Evolutionary conservation across 768 basidiomycete species (phyloP).

Genomic region (Exidia glandulosa): DNA sequence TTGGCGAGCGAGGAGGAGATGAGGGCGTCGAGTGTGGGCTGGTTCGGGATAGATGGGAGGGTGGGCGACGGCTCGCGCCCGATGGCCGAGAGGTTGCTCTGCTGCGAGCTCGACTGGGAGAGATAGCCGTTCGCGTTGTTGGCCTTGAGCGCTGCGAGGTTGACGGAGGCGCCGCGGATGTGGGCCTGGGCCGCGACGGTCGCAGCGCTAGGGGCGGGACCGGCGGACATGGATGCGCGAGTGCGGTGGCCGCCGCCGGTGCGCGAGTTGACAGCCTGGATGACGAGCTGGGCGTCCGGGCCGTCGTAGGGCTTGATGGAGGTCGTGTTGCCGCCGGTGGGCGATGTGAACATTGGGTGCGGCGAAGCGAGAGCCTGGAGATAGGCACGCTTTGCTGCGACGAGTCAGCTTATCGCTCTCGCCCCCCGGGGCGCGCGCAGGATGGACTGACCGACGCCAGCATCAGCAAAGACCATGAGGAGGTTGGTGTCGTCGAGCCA

Average conservation of each 20-base stretch:
- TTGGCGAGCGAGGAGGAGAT: constrained; percentile 63
- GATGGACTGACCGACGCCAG: constrained; percentile 64
- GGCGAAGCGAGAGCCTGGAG: constrained; percentile 79
- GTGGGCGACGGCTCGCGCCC: constrained; percentile 70
- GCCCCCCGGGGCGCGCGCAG: constrained; percentile 5
- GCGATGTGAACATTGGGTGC: constrained; percentile 54
- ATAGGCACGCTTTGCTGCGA: constrained; percentile 87
- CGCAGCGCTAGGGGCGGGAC: constrained; percentile 21
- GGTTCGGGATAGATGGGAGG: constrained; percentile 66
- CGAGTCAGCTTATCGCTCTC: not conserved
- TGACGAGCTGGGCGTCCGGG: constrained; percentile 79
- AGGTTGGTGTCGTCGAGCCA: constrained; percentile 97
- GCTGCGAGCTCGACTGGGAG: constrained; percentile 1
- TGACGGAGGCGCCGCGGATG: constrained; percentile 13
- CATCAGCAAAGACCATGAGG: constrained; percentile 87
- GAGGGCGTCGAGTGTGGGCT: constrained; percentile 75
- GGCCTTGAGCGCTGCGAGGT: not conserved
- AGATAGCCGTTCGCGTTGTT: not conserved
- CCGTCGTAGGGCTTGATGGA: constrained; percentile 88
- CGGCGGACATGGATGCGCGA: constrained; percentile 35
- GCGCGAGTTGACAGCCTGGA: constrained; percentile 72
- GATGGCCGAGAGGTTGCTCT: constrained; percentile 7
- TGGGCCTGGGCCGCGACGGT: constrained; percentile 21
- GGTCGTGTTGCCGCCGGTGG: constrained; percentile 39
- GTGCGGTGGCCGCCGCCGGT: constrained; percentile 56